Conservation (phyloP, 805 yeast genomes). For the Nakazawaea sp. region DNA sequence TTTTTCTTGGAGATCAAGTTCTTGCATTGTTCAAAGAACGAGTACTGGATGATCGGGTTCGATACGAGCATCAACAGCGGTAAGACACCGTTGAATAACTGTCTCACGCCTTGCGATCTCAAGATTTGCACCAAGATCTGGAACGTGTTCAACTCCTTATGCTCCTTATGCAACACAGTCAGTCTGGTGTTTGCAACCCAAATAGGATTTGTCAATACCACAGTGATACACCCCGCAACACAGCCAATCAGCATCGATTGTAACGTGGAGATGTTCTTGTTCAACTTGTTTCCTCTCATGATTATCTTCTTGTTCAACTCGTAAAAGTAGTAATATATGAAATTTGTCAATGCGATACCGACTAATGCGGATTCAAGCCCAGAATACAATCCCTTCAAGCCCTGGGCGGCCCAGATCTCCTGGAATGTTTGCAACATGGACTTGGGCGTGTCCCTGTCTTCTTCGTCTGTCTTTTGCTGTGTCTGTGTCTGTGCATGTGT, state of each 20-base stretch:
- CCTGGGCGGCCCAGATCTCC: slow-evolving; percentile 17
- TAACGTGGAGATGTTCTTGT: slow-evolving; percentile 43
- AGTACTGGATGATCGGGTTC: slow-evolving; percentile 89
- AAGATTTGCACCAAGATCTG: slow-evolving; percentile 55
- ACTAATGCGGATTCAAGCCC: slow-evolving; percentile 85
- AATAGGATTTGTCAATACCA: slow-evolving; percentile 77
- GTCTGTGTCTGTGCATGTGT: slow-evolving; percentile 73
- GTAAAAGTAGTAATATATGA: slow-evolving; percentile 86
- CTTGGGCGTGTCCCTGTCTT: slow-evolving; percentile 16
- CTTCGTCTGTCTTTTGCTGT: slow-evolving; percentile 14
- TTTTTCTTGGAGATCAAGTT: slow-evolving; percentile 52
- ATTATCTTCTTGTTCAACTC: slow-evolving; percentile 46
- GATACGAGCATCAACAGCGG: slow-evolving; percentile 84
- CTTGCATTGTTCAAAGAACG: slow-evolving; percentile 82
- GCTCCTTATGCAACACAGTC: slow-evolving; percentile 44
- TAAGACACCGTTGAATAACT: slow-evolving; percentile 76
- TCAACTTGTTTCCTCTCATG: not conserved
- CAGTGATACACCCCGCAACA: slow-evolving; percentile 81
- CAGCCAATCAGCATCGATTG: slow-evolving; percentile 77
- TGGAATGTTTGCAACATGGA: slow-evolving; percentile 1
- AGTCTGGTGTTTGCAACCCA: slow-evolving; percentile 94
- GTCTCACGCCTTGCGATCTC: slow-evolving; percentile 56
- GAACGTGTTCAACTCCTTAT: slow-evolving; percentile 38
- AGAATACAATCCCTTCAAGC: slow-evolving; percentile 55
- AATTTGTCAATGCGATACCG: slow-evolving; percentile 82